Base-by-base conservation (phyloP, 75 land plant genomes). In the Pseudotsuga menziesii region DNA sequence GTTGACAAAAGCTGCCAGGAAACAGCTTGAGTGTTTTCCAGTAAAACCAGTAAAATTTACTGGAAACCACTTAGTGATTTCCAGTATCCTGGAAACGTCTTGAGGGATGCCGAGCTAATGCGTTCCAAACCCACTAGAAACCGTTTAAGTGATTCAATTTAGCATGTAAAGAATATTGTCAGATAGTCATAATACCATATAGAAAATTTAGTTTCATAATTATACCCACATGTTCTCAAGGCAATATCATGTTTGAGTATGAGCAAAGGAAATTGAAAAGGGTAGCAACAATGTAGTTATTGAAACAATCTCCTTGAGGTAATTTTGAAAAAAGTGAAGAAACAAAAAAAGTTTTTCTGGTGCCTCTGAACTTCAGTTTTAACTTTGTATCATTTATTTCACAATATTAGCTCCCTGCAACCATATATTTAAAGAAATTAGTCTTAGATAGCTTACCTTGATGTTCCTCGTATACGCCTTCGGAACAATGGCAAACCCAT, bases 401-500 rank as follows among this genome's bases (percentile, higher is more conserved):
- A 39, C 22, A 69, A 69, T n/a, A 41, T 41, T 41, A 61, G 29
- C 5, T 26, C 29, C 29, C 64, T 27, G 14, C 32, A 61, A 25
- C 54, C 12, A 12, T 61, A 61, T 27, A 14, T 25, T 12, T 27
- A 26, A 61, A 61, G 25, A 11, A 41, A 3, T 48, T 48, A 48
- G 54, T 48, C 54, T 48, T 48, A 48, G 2, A 60, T 60, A 60
- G 70, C 83, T 76, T 75, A 86, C 99, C 95, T 97, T 57, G 92
- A 77, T 17, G 83, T 84, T 79, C 99, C 99, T 77, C 82, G 88
- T 57, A 97, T 92, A 14, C 93, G 83, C 60, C 97, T 88, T 56
- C 98, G 83, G 80, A 89, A 94, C 70, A 97, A 74, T 64, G 99
- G 99, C 73, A 97, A 26, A 19, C 98, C 98, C 98, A 97, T 97